Percentiles rank a stretch among this genome's conserved stretches.
Evolutionary conservation across 371 early-diverging fungal genomes (phyloP).

Genomic region (Umbelopsis sp.): DNA sequence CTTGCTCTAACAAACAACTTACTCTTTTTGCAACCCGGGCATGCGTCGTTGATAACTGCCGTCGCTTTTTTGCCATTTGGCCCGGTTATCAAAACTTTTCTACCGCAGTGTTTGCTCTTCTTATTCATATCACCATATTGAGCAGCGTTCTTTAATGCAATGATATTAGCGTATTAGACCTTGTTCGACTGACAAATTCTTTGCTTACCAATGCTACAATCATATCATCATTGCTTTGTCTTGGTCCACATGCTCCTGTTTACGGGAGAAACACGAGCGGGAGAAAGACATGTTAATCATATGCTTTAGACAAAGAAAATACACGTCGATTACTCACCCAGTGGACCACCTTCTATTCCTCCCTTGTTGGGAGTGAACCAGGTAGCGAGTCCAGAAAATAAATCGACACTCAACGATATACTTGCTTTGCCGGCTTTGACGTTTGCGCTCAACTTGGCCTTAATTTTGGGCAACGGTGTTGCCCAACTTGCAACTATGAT

Average conservation of each 20-base stretch:
- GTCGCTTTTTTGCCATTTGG: conserved; percentile 37
- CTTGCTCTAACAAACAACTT: not conserved
- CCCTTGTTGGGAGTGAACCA: not conserved
- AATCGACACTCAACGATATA: not conserved
- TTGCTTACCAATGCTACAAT: conserved; percentile 19
- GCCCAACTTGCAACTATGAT: not conserved
- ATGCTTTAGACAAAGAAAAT: not conserved
- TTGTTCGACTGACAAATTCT: too few species aligned
- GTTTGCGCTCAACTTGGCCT: not conserved
- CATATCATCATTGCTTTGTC: conserved; percentile 10
- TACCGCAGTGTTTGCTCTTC: conserved; percentile 36
- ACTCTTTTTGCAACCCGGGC: conserved; percentile 9
- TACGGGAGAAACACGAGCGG: not conserved
- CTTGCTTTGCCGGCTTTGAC: not conserved
- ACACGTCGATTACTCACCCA: not conserved
- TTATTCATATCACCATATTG: conserved; percentile 41
- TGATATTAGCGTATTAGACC: too few species aligned
- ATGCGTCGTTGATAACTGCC: conserved; percentile 28
- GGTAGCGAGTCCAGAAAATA: not conserved
- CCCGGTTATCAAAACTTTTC: conserved; percentile 35
- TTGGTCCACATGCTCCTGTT: conserved; percentile 20
- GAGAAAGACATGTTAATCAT: not conserved
- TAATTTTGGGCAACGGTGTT: not conserved
- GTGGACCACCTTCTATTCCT: not conserved
- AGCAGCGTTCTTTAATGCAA: conserved; percentile 19